Evolutionary conservation across 371 early-diverging fungal species (phyloP).

Genomic region (Batrachochytrium dendrobatidis): DNA sequence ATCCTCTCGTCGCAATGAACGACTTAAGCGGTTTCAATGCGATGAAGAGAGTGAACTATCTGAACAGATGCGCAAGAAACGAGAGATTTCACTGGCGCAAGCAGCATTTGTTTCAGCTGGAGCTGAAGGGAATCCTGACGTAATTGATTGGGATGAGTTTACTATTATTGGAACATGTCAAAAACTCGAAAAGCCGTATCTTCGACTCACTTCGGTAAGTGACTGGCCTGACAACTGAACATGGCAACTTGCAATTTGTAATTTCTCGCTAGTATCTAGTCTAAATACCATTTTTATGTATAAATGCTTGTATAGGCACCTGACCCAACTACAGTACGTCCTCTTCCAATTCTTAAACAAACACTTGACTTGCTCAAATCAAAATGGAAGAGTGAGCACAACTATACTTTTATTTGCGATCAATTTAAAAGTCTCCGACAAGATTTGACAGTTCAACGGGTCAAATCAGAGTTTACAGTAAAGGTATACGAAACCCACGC

Average conservation of each 20-base stretch:
- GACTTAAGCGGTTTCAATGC: constrained; percentile 42
- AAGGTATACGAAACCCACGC: constrained; percentile 90
- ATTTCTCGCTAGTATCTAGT: constrained; percentile 7
- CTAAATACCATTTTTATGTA: constrained; percentile 5
- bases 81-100: constrained; percentile 12
- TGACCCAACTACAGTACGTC: constrained; percentile 83
- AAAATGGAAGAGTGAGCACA: constrained; percentile 70
- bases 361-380: constrained; percentile 64
- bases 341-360: constrained; percentile 62
- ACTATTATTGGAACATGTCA: constrained; percentile 84
- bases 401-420: constrained; percentile 89
- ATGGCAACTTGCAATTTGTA: not conserved
- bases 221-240: not conserved
- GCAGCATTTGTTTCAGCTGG: constrained; percentile 20
- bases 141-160: constrained; percentile 66
- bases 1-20: constrained; percentile 26
- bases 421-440: constrained; percentile 93
- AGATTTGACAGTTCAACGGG: constrained; percentile 91
- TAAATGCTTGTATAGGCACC: constrained; percentile 55
- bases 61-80: not conserved
- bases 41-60: constrained; percentile 23
- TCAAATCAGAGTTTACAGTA: constrained; percentile 86
- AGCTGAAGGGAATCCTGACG: constrained; percentile 45
- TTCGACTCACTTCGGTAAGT: constrained; percentile 75
- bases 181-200: constrained; percentile 77